A percentile compares a stretch with the other conserved stretches of the same genome.
These are phyloP conservation scores for Sphaerosporella brunnea DNA, from an alignment of 495 filamentous ascomycete genomes.

Conservation along the genomic window DNA sequence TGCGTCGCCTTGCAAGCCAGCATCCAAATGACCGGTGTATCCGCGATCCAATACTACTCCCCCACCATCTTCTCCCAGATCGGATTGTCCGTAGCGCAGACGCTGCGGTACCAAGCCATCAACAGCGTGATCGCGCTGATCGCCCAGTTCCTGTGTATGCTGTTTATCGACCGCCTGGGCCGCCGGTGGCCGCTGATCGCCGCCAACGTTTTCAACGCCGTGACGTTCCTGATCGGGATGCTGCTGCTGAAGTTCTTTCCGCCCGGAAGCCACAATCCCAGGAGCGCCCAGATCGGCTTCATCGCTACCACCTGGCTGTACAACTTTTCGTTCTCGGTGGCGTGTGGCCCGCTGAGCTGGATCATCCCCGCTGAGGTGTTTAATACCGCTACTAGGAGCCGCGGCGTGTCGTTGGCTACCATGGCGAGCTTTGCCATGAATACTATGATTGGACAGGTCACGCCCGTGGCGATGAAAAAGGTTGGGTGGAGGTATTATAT, in stretches of 20 bases:
- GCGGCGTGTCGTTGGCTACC: constrained; percentile 48
- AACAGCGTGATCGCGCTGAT: constrained; percentile 48
- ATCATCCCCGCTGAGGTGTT: constrained; percentile 57
- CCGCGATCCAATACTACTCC: constrained; percentile 56
- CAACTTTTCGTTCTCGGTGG: constrained; percentile 49
- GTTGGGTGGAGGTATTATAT: constrained; percentile 39
- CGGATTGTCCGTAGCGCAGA: constrained; percentile 44
- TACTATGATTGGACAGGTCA: constrained; percentile 58
- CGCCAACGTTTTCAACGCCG: constrained; percentile 47
- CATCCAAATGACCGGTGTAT: constrained; percentile 56
- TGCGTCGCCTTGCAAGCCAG: constrained; percentile 49
- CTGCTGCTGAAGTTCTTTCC: constrained; percentile 41
- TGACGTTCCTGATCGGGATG: constrained; percentile 31
- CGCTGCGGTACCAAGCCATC: constrained; percentile 55
- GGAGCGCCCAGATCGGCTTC: constrained; percentile 50
- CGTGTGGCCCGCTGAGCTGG: constrained; percentile 44
- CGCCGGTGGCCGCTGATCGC: constrained; percentile 46
- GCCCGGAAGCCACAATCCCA: constrained; percentile 33
- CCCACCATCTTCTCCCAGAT: constrained; percentile 50
- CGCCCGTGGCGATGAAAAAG: constrained; percentile 38
- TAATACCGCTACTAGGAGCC: constrained; percentile 47
- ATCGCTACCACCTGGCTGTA: constrained; percentile 55
- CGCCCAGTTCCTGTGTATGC: constrained; percentile 47
- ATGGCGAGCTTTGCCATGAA: constrained; percentile 53
- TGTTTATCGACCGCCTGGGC: constrained; percentile 48